phyloP scores from a whole-genome alignment of 2,329 filamentous ascomycete genomes.

The Alternaria hordeiaustralica region DNA sequence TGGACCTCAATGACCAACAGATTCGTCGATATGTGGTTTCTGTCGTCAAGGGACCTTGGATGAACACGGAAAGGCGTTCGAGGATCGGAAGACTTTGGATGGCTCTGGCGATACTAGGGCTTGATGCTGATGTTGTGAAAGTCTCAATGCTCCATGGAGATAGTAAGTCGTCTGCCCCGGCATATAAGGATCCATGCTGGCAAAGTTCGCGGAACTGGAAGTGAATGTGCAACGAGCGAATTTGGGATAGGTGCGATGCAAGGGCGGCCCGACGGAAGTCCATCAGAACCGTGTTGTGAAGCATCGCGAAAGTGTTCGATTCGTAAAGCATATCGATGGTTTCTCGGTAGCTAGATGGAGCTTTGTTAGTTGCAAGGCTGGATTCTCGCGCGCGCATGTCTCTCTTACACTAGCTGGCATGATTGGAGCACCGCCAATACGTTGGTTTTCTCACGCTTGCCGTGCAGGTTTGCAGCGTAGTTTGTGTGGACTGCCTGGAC shows the following conservation, averaged over 20 bases:
- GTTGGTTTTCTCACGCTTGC: background rate
- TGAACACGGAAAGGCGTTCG: background rate
- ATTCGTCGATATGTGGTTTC: background rate
- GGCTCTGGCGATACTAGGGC: background rate
- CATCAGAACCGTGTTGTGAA: background rate
- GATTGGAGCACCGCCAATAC: background rate
- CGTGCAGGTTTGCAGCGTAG: background rate
- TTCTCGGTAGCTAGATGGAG: background rate
- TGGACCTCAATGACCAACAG: background rate
- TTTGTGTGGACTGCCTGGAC: background rate
- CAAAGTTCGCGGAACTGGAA: background rate
- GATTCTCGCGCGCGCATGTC: background rate
- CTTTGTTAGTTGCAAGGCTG: background rate
- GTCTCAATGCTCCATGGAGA: background rate
- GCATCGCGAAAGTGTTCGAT: background rate
- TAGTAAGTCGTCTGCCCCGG: background rate
- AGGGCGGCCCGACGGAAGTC: background rate
- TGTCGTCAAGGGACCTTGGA: background rate
- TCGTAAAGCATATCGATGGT: background rate
- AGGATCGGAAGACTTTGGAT: background rate
- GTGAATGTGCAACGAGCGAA: background rate
- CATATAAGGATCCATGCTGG: accelerated
- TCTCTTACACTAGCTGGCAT: background rate
- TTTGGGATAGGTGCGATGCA: background rate
- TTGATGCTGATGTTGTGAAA: background rate